Conservation (phyloP, 768 basidiomycete genomes). For the Lactarius trivialis region DNA sequence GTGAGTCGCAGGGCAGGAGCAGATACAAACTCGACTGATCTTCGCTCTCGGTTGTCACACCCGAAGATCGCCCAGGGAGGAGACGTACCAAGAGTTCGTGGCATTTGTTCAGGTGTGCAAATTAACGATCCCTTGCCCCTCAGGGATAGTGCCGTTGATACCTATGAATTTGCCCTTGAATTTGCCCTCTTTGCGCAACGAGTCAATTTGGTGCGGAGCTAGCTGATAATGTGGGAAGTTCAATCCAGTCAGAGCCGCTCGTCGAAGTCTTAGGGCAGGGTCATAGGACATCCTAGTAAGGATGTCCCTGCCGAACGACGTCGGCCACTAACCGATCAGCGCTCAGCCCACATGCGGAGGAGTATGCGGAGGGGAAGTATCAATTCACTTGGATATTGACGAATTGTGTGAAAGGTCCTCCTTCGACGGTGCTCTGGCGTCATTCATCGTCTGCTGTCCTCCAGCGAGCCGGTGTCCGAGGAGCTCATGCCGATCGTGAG, state of each 20-base stretch:
- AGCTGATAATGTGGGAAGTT: slow-evolving; percentile 70
- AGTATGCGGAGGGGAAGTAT: slow-evolving; percentile 1
- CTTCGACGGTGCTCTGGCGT: slow-evolving; percentile 93
- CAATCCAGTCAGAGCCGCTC: slow-evolving; percentile 7
- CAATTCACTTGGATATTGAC: slow-evolving; percentile 5
- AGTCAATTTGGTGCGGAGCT: slow-evolving; percentile 92
- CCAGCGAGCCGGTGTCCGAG: slow-evolving; percentile 95
- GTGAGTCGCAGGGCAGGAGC: too few relatives aligned
- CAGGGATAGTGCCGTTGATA: slow-evolving; percentile 81
- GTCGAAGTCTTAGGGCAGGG: background rate
- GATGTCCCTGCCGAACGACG: slow-evolving; percentile 1
- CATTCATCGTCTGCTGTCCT: slow-evolving; percentile 88
- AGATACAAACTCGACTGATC: slow-evolving; percentile 1
- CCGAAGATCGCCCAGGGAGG: too few relatives aligned
- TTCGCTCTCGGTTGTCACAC: slow-evolving; percentile 17
- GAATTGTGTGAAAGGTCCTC: slow-evolving; percentile 54
- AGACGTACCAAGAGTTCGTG: slow-evolving; percentile 83
- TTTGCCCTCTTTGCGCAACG: slow-evolving; percentile 87
- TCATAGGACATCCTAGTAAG: slow-evolving; percentile 4
- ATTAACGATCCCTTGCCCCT: slow-evolving; percentile 94
- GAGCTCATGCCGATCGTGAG: slow-evolving; percentile 93
- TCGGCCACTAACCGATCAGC: background rate
- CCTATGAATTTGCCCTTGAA: slow-evolving; percentile 90
- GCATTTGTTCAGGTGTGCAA: slow-evolving; percentile 93
- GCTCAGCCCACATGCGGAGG: too few relatives aligned